Conservation (phyloP, 495 filamentous ascomycete species). For the Terfezia claveryi region DNA sequence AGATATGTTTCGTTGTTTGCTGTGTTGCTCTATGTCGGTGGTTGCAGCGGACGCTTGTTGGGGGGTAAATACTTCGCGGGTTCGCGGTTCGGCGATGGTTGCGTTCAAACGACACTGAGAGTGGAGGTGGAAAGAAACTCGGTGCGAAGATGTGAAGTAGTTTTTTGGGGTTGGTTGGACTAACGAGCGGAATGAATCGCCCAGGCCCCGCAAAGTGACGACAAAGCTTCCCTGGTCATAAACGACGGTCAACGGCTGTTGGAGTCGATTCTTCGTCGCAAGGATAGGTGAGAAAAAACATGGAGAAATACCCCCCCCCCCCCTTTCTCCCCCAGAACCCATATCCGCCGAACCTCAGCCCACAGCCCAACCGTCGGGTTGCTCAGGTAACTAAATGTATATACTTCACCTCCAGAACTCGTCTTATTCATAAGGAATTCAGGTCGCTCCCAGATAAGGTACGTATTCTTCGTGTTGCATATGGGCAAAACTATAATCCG, state of each 20-base stretch:
- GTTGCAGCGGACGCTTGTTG: background rate
- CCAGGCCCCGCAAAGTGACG: background rate
- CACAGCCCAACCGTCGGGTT: too few species aligned
- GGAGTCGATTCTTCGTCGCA: background rate
- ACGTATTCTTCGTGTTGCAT: conserved; percentile 1
- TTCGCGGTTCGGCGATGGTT: background rate
- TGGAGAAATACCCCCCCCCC: background rate
- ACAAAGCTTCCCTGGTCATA: background rate
- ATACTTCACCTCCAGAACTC: conserved; percentile 10
- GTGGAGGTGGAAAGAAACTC: background rate
- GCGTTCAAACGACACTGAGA: background rate
- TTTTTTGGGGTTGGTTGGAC: background rate
- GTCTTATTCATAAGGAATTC: conserved; percentile 16
- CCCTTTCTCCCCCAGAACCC: background rate
- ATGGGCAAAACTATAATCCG: background rate
- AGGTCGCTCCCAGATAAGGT: conserved; percentile 16
- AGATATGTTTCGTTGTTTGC: background rate
- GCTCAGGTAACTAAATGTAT: conserved; percentile 1
- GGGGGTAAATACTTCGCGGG: background rate
- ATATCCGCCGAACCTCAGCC: too few species aligned
- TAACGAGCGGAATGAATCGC: background rate
- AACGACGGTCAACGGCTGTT: background rate
- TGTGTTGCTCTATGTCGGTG: background rate
- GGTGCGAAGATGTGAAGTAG: background rate
- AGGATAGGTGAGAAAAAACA: background rate